Evolutionary conservation across 495 filamentous ascomycete species (phyloP), one percentile per base, ranked within the genome.

Genomic region (Sphaerosporella brunnea): DNA sequence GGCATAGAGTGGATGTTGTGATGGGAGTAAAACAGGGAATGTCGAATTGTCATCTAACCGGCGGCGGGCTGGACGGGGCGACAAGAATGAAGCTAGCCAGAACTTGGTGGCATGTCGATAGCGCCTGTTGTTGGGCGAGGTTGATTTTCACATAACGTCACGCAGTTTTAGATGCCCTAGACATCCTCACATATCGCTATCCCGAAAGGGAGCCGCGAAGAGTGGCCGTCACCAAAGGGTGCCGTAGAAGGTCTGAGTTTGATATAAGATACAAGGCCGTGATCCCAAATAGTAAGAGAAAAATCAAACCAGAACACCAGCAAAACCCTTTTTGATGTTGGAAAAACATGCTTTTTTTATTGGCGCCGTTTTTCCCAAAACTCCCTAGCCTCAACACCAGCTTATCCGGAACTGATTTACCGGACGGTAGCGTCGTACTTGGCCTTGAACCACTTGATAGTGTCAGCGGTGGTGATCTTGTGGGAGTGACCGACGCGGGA

Each of bases 371-470:
- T 21, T 28, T 28, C 30, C 18, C 2, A 2, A 34, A 46, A 1
- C 28, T 28, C 30, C 23, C 25, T 36, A 18, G 3, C 18, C 13
- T n/a, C 10, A 46, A 15, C 25, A 16, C 7, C 20, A 19, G 19
- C n/a, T n/a, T n/a, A n/a, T n/a, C n/a, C n/a, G n/a, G n/a, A n/a
- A n/a, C n/a, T n/a, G n/a, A 21, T 69, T 79, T 84, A 93, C 71
- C 85, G 80, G 69, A 93, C 80, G 62, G 93, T 93, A 64, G 85
- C 90, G 68, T 97, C 90, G 77, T 93, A 97, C 68, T 90, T 79
- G 73, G 82, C 81, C 82, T 96, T 99, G 83, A 93, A 96, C 87
- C 90, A 99, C 70, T 85, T 92, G 66, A 96, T 74, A 59, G 87
- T 94, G 77, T 99, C 92, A 52, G 69, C 68, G 61, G 82, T 77